A percentile compares a stretch with the other conserved stretches of the same genome.
Conservation (phyloP, 2,329 filamentous ascomycete species). For the Aspergillus carbonarius region DNA sequence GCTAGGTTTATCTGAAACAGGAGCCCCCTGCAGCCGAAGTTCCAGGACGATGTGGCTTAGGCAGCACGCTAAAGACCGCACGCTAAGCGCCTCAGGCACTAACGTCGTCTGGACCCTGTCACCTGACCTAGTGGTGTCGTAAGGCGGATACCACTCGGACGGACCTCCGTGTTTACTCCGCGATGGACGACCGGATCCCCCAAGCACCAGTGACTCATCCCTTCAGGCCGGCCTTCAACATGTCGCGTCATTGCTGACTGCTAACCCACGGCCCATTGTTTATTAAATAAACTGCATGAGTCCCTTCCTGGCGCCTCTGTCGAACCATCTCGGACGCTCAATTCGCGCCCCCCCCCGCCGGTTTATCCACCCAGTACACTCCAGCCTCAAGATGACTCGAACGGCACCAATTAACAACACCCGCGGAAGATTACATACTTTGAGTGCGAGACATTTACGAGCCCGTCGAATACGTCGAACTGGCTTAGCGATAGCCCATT, state of each 20-base stretch:
- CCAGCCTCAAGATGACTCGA: neutral
- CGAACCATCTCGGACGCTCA: neutral
- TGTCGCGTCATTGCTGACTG: neutral
- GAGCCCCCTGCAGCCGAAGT: neutral
- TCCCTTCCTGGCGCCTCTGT: neutral
- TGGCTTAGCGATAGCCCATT: neutral
- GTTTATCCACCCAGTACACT: neutral
- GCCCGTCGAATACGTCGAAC: neutral
- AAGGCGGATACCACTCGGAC: neutral
- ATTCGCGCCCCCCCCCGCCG: neutral
- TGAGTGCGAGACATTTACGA: neutral
- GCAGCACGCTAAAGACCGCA: neutral
- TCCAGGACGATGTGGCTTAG: neutral
- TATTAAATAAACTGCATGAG: neutral
- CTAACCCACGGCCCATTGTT: neutral
- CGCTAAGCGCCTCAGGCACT: neutral
- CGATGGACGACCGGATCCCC: neutral
- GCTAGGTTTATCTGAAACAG: conserved; percentile 4
- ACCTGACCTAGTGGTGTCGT: conserved; percentile 11
- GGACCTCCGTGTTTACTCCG: neutral
- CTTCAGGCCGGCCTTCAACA: neutral
- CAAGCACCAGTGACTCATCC: neutral
- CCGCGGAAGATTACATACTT: neutral
- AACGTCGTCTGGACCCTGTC: neutral
- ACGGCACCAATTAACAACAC: neutral